Base-by-base conservation (phyloP, 345 rosid genomes). In the Euphorbia tirucalli region DNA sequence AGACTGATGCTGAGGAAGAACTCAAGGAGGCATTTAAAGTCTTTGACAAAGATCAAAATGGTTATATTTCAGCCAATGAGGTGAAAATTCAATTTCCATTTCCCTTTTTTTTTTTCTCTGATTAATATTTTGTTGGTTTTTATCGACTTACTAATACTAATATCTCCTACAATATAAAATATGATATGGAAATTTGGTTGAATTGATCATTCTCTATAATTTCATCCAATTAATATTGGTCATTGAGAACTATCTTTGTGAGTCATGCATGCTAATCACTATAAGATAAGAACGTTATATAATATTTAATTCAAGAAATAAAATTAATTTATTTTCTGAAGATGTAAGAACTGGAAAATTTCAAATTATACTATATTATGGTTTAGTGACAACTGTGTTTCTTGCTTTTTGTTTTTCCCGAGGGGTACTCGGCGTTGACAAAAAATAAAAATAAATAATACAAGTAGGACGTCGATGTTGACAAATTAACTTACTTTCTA, bases 21-120 rank as follows among this genome's bases (percentile, higher is more conserved):
- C 95, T 90, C 3, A 85, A 82, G 57, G 96, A 90, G 71, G 96
- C 93, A 67, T 93, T 93, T 80, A 86, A 89, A 80, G 95, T 93
- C 69, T 93, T 90, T 65, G 97, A 93, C 79, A 88, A 86, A 75
- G 98, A 93, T 72, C 95, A 87, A 81, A 87, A 93, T 72, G 96
- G 96, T 0, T 90, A 77, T 54, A 93, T 93, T 63, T 90, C 96
- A 21, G 91, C 98, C 21, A 83, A 18, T 70, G 98, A 93, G 95
- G 98, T 93, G 75, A 67, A 28, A 50, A 8, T 0, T 15, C 10
- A 21, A 13, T 3, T 2, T 46, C 61, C 50, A 11, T 44, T 3
- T 25, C 22, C 18, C 7, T 24, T 28, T 46, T 59, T 62, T 24
- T 1, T 44, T 7, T 24, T 24, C 22, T 11, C 3, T 27, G n/a